These are phyloP conservation scores for Ogataea philodendri DNA, from an alignment of 805 yeast species.

Conservation along the genomic window DNA sequence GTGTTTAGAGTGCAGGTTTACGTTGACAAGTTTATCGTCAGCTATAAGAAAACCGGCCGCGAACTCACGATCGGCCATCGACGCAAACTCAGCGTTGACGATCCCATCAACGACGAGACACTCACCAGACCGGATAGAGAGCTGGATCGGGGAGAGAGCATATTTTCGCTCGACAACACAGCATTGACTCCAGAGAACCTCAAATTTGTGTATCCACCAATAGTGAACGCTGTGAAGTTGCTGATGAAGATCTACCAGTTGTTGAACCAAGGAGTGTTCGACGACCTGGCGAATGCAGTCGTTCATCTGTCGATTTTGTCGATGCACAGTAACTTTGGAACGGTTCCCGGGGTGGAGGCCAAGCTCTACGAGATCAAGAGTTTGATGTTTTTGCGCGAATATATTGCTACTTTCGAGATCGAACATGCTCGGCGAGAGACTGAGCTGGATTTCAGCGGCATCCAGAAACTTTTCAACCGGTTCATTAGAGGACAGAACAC, in stretches of 20 bases:
- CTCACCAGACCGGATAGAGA: not conserved
- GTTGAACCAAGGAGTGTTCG: conserved; percentile 75
- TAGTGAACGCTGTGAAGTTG: conserved; percentile 63
- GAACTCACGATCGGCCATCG: conserved; percentile 63
- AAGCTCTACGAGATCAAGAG: conserved; percentile 70
- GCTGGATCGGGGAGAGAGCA: conserved; percentile 14
- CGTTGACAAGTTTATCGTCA: conserved; percentile 65
- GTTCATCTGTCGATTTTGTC: conserved; percentile 74
- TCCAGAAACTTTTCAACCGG: conserved; percentile 43
- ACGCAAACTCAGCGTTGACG: conserved; percentile 17
- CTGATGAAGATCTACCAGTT: conserved; percentile 78
- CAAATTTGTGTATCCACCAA: conserved; percentile 56
- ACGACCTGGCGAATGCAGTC: conserved; percentile 83
- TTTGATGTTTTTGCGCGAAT: conserved; percentile 65
- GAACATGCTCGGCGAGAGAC: conserved; percentile 71
- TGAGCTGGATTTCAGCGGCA: conserved; percentile 77
- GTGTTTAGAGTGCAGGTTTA: conserved; percentile 75
- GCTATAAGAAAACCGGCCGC: conserved; percentile 62
- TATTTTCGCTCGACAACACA: conserved; percentile 12
- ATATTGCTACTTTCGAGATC: conserved; percentile 73
- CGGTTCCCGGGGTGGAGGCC: conserved; percentile 54
- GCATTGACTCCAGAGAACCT: conserved; percentile 9
- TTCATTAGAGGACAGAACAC: conserved; percentile 31
- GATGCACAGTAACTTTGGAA: conserved; percentile 50
- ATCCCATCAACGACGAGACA: conserved; percentile 7